Evolutionary conservation across 2,329 filamentous ascomycete species (phyloP).

Genomic region (Emericellopsis cladophorae): DNA sequence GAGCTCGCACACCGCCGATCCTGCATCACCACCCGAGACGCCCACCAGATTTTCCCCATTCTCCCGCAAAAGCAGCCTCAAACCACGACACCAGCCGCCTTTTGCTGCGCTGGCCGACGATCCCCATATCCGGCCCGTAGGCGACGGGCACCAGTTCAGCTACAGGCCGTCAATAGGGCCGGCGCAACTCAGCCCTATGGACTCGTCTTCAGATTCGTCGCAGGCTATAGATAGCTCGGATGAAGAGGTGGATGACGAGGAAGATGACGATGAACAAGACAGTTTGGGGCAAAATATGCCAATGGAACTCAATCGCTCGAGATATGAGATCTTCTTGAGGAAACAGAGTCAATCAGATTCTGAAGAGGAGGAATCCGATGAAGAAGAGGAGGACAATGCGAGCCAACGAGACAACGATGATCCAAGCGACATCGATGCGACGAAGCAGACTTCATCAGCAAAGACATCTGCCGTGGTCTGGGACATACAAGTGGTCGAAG

Average conservation of each 20-base stretch:
- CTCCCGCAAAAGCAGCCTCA: conserved; percentile 17
- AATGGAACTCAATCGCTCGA: background rate
- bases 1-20: conserved; percentile 16
- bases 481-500: conserved; percentile 1
- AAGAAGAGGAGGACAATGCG: background rate
- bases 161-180: conserved; percentile 20
- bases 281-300: background rate
- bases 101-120: conserved; percentile 16
- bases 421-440: conserved; percentile 4
- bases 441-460: background rate
- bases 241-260: conserved; percentile 9
- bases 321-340: conserved; percentile 1
- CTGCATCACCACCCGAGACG: conserved; percentile 34
- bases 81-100: conserved; percentile 16
- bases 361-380: conserved; percentile 1
- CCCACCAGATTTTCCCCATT: conserved; percentile 25
- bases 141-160: conserved; percentile 28
- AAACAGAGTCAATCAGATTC: background rate
- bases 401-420: conserved; percentile 10
- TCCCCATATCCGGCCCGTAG: conserved; percentile 27
- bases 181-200: conserved; percentile 23
- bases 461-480: background rate
- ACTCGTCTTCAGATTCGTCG: conserved; percentile 15
- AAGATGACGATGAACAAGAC: conserved; percentile 2
- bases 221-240: conserved; percentile 6